Evolutionary conservation across 257 asterid species (phyloP), one percentile per base, ranked within the genome.

Genomic region (Gardenia jasminoides): DNA sequence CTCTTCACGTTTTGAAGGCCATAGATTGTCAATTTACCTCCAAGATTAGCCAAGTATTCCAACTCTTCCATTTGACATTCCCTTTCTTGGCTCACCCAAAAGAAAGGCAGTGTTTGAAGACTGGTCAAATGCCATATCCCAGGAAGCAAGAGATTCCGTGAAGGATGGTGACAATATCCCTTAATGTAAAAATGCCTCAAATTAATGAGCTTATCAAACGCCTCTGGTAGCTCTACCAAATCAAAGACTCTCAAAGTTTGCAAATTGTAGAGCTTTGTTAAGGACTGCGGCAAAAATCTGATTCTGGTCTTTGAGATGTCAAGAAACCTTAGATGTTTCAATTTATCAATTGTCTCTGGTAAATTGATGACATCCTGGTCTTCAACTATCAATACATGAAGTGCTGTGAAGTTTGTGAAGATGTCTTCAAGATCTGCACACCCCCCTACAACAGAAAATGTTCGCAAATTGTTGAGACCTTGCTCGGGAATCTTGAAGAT

Each of bases 41-140:
- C 69, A n/a, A 80, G 79, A 72, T 76, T 80, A 58, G 44, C 20
- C 10, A 83, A 76, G 50, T 69, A 12, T 24, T 66, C 73, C 22
- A 83, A 71, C 72, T 83, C 82, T 46, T 50, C 46, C 43, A 83
- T 76, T 44, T 44, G 84, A 28, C 83, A 83, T 52, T 67, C 67
- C 16, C 64, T 12, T 20, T 30, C 20, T 56, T 56, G n/a, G 8
- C 36, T 47, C 33, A 56, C 78, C 78, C 54, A 26, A 56, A 85
- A 85, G 73, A 46, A 44, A 3, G 85, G 78, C 48, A 82, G 43
- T 0, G 82, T 75, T 24, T 36, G 78, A 50, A 85, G 83, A 72
- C 46, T 39, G 31, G n/a, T 28, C 58, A 85, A 41, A 17, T 67
- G 66, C 39, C 82, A 58, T 22, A 82, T 76, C 46, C 85, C 78